phyloP scores from a whole-genome alignment of 331 rosid species.

The Dryas integrifolia region DNA sequence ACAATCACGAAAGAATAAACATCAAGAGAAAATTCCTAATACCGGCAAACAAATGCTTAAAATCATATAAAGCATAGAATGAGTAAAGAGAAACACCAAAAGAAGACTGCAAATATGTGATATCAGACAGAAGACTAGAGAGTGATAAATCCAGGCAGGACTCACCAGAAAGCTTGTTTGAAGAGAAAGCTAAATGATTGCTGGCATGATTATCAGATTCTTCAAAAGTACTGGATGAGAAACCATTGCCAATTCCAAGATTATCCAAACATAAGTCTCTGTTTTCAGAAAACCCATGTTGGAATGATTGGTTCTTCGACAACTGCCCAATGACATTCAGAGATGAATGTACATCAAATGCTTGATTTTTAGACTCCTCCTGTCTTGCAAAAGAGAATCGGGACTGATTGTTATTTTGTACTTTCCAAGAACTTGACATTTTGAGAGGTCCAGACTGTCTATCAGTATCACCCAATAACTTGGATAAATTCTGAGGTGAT shows the following conservation, averaged over 20 bases:
- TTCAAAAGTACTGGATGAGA: conserved; percentile 39
- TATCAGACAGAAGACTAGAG: conserved; percentile 6
- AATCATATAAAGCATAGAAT: background rate
- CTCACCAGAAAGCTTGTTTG: conserved; percentile 70
- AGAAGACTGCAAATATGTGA: background rate
- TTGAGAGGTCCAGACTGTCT: conserved; percentile 42
- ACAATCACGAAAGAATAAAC: background rate
- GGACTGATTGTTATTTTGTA: conserved; percentile 68
- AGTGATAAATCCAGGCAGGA: conserved; percentile 12
- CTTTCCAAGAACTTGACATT: conserved; percentile 64
- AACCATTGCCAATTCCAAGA: conserved; percentile 50
- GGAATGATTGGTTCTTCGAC: conserved; percentile 42
- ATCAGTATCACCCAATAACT: conserved; percentile 55
- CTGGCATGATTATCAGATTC: conserved; percentile 48
- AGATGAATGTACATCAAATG: conserved; percentile 49
- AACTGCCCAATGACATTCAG: conserved; percentile 38
- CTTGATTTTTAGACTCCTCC: conserved; percentile 56
- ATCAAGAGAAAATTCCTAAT: background rate
- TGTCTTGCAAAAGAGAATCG: conserved; percentile 90
- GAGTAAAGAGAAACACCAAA: background rate
- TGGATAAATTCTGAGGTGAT: conserved; percentile 61
- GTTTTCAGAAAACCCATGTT: conserved; percentile 51
- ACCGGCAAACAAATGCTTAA: background rate
- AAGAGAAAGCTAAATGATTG: conserved; percentile 36
- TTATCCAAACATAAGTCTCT: conserved; percentile 45